Percentiles rank a stretch among this genome's conserved stretches.
Evolutionary conservation across 495 filamentous ascomycete species (phyloP).

Genomic region (Lophiotrema nucula): DNA sequence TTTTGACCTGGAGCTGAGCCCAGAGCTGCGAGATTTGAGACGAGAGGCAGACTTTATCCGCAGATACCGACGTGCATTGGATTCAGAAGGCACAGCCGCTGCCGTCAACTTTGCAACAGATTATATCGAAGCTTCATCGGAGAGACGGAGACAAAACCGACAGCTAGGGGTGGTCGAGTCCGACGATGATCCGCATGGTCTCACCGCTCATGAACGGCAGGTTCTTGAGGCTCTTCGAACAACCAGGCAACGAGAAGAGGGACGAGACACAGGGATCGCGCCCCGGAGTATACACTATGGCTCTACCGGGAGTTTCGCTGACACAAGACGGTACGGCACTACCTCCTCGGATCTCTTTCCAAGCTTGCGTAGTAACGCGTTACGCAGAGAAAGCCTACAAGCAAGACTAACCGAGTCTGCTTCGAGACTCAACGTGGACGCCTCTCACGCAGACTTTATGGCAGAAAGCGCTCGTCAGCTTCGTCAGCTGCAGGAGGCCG

Average conservation of each 20-base stretch:
- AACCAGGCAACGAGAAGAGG: slow-evolving; percentile 40
- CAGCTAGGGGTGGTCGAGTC: slow-evolving; percentile 33
- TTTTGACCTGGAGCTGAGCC: slow-evolving; percentile 45
- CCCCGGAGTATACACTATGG: slow-evolving; percentile 46
- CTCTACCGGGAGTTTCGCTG: no score
- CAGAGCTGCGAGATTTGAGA: slow-evolving; percentile 32
- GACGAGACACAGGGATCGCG: slow-evolving; percentile 21
- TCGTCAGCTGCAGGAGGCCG: slow-evolving; percentile 3
- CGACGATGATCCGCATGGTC: slow-evolving; percentile 49
- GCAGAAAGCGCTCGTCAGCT: background rate
- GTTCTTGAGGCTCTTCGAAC: slow-evolving; percentile 58
- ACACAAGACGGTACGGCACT: slow-evolving; percentile 29
- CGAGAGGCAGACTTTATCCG: slow-evolving; percentile 42
- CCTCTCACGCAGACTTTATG: background rate
- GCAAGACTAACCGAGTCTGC: slow-evolving; percentile 9
- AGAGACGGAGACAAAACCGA: slow-evolving; percentile 34
- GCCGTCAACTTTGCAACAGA: slow-evolving; percentile 44
- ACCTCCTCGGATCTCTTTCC: slow-evolving; percentile 18
- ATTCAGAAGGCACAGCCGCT: slow-evolving; percentile 37
- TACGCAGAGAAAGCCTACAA: slow-evolving; percentile 13
- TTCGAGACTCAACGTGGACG: slow-evolving; percentile 1
- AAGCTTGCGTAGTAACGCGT: slow-evolving; percentile 9
- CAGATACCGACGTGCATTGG: slow-evolving; percentile 43
- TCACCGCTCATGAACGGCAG: slow-evolving; percentile 57
- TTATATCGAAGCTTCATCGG: slow-evolving; percentile 43